Conservation (phyloP, 306 rosid genomes). For the Phaseolus lunatus region DNA sequence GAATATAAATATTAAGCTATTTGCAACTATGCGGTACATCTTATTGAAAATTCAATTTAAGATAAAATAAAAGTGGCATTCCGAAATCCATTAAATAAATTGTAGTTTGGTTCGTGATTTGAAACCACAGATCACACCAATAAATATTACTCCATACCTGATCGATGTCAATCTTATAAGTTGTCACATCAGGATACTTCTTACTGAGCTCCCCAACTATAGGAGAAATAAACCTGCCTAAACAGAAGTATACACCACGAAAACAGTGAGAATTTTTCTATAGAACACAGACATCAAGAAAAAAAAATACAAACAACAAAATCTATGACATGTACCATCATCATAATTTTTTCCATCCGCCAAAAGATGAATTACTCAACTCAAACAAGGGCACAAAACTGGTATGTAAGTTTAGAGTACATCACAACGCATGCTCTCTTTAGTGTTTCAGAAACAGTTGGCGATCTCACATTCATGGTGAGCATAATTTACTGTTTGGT, state of each 20-base stretch:
- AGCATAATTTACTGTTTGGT: background rate
- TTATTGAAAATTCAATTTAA: background rate
- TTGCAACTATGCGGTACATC: background rate
- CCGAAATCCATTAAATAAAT: conserved; percentile 18
- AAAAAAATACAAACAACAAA: background rate
- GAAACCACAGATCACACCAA: background rate
- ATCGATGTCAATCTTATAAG: conserved; percentile 85
- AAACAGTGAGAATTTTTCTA: conserved; percentile 15
- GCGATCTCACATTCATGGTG: background rate
- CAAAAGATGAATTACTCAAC: conserved; percentile 17
- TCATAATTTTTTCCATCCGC: background rate
- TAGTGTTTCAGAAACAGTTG: background rate
- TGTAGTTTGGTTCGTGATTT: background rate
- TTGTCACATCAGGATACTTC: conserved; percentile 75
- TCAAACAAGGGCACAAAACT: background rate
- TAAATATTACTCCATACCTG: conserved; percentile 60
- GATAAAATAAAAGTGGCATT: conserved; percentile 5
- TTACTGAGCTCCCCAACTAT: conserved; percentile 65
- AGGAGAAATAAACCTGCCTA: conserved; percentile 83
- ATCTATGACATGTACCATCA: background rate
- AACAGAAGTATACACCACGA: conserved; percentile 44
- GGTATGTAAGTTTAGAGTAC: background rate
- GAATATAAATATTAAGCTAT: conserved; percentile 8
- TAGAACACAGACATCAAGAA: background rate
- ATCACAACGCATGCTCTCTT: background rate